Evolutionary conservation across 768 basidiomycete species (phyloP), one percentile per base, ranked within the genome.

Genomic region (Pleurotus eryngii): DNA sequence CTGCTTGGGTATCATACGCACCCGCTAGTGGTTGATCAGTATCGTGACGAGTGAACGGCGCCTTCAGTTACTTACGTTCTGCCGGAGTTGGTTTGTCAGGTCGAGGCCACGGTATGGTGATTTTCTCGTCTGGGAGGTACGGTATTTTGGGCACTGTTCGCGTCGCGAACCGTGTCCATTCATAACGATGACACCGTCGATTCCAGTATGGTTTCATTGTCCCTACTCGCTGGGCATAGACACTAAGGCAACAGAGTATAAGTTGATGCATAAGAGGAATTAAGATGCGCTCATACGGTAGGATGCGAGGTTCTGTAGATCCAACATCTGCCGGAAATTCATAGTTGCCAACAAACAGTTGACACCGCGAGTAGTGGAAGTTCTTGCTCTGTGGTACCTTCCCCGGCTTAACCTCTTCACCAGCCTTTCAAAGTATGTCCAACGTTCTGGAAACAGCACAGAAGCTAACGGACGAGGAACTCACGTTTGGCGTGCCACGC

Each of bases 281-380:
- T 22, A 55, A n/a, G 5, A n/a, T 49, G 53, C 40, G 15, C 18
- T 70, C 83, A 64, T 64, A 86, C 84, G 82, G 78, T 30, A 78
- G 70, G 54, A 71, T 67, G 39, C 70, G 68, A 49, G 69, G 65
- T 63, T 75, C 77, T 42, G 68, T 60, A 17, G 67, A 65, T 57
- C 70, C 71, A 59, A 72, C 61, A 49, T 72, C 67, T n/a, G 80
- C 70, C 27, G 84, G 81, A 59, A 86, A 78, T 61, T 84, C 81
- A 64, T 79, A 81, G 59, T 86, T 78, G 14, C 88, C 89, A 53
- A 93, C 69, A 66, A 83, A 89, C 22, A 94, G 79, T 65, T 93
- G 91, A 67, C 90, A 90, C 63, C 82, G 79, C 1, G 90, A 88
- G 66, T 94, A 94, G 67, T 89, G 87, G 57, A 85, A 84, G 58